A percentile compares a stretch with the other conserved stretches of the same genome.
Evolutionary conservation across 441 rosid species (phyloP).

Genomic region (Cnidoscolus chayamansa): DNA sequence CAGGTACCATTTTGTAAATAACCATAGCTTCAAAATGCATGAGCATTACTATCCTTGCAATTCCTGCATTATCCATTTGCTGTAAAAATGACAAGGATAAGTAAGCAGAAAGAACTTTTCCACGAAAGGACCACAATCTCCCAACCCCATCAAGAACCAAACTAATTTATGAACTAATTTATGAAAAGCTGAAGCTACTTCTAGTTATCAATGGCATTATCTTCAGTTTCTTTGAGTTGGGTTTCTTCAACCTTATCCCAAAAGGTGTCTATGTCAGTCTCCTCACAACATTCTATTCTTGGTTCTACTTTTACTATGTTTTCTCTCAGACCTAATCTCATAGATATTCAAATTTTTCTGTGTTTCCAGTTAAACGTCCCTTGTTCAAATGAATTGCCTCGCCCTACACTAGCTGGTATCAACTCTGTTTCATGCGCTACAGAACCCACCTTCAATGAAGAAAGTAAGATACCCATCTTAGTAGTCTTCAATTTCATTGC

Average conservation of each 20-base stretch:
- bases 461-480: conserved; percentile 38
- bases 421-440: conserved; percentile 23
- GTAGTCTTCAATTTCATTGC: conserved; percentile 5
- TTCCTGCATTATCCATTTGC: not conserved
- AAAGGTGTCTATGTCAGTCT: conserved; percentile 38
- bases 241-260: conserved; percentile 41
- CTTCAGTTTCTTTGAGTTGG: conserved; percentile 50
- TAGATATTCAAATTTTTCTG: not conserved
- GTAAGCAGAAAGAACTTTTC: not conserved
- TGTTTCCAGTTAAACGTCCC: conserved; percentile 37
- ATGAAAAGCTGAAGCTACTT: conserved; percentile 14
- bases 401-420: conserved; percentile 25
- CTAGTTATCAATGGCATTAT: conserved; percentile 41
- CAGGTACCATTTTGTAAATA: no score
- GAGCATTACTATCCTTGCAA: no score
- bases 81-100: not conserved
- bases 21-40: no score
- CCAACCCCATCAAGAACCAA: conserved; percentile 6
- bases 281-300: not conserved
- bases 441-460: conserved; percentile 28
- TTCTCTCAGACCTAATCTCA: not conserved
- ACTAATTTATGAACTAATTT: not conserved
- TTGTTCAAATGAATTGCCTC: conserved; percentile 35
- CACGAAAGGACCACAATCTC: conserved; percentile 13
- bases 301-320: not conserved